These are phyloP conservation scores for Neurospora africana DNA, from an alignment of 495 filamentous ascomycete genomes.

Conservation along the genomic window DNA sequence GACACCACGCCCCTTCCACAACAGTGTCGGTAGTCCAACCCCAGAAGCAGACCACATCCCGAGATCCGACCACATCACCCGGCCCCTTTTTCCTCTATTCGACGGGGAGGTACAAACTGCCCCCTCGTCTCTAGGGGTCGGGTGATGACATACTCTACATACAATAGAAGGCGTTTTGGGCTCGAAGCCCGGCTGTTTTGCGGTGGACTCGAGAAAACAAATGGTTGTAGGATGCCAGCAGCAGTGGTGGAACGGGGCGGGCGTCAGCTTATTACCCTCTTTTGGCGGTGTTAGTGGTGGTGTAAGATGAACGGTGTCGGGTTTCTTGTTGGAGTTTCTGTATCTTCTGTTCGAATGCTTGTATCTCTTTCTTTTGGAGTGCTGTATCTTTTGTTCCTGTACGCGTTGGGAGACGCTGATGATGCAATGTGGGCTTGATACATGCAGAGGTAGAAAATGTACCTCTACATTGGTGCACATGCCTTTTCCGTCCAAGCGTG, in stretches of 20 bases:
- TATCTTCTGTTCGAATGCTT: neutral
- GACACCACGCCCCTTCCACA: too few relatives aligned
- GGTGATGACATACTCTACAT: neutral
- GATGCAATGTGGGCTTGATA: neutral
- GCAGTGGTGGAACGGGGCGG: neutral
- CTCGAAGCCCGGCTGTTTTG: too few relatives aligned
- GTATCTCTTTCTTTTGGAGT: neutral
- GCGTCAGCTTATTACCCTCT: neutral
- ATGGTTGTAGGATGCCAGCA: neutral
- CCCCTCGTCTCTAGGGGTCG: neutral
- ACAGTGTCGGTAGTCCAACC: neutral
- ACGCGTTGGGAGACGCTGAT: neutral
- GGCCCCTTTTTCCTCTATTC: neutral
- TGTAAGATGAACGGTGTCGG: neutral
- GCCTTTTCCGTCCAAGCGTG: neutral
- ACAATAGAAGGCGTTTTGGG: too few relatives aligned
- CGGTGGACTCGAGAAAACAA: neutral
- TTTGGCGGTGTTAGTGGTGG: neutral
- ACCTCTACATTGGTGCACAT: neutral
- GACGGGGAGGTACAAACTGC: neutral
- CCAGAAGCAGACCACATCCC: neutral
- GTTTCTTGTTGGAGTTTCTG: neutral
- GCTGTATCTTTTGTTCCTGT: neutral
- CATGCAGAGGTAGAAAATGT: neutral
- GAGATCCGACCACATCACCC: neutral